Evolutionary conservation across 306 rosid species (phyloP).

Genomic region (Citrullus amarus): DNA sequence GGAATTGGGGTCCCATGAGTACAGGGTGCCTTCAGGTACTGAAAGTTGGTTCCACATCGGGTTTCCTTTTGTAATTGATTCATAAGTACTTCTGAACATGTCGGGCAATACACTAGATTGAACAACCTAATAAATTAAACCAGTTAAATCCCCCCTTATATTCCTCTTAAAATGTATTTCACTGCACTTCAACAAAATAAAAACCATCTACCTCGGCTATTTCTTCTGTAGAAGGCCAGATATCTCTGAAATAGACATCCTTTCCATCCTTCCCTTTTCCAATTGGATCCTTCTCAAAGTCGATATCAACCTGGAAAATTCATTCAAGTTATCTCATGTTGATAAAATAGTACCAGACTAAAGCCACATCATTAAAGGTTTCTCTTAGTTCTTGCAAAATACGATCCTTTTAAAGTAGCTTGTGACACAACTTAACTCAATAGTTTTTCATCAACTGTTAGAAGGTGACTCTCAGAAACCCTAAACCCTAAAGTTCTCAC

Average conservation of each 20-base stretch:
- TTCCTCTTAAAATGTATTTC: background rate
- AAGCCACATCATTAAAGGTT: background rate
- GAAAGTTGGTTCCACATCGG: slow-evolving; percentile 69
- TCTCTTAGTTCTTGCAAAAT: background rate
- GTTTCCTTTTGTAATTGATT: slow-evolving; percentile 77
- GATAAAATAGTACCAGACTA: background rate
- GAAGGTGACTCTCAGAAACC: background rate
- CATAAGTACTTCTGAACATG: slow-evolving; percentile 71
- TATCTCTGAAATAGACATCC: slow-evolving; percentile 60
- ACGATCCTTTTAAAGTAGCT: background rate
- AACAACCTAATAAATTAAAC: slow-evolving; percentile 44
- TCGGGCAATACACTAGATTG: slow-evolving; percentile 83
- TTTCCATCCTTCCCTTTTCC: slow-evolving; percentile 84
- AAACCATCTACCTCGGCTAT: slow-evolving; percentile 50
- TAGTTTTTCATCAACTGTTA: background rate
- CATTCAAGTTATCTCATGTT: slow-evolving; percentile 10
- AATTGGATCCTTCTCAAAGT: slow-evolving; percentile 83
- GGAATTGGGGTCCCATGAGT: slow-evolving; percentile 80
- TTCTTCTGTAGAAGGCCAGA: slow-evolving; percentile 89
- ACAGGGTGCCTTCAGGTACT: slow-evolving; percentile 49
- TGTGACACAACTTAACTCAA: background rate
- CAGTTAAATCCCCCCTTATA: slow-evolving; percentile 13
- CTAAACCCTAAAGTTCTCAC: background rate
- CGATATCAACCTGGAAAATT: slow-evolving; percentile 72
- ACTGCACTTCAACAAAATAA: slow-evolving; percentile 4